Evolutionary conservation across 2,329 filamentous ascomycete species (phyloP), one percentile per base, ranked within the genome.

Genomic region (Pestalotiopsis sp.): DNA sequence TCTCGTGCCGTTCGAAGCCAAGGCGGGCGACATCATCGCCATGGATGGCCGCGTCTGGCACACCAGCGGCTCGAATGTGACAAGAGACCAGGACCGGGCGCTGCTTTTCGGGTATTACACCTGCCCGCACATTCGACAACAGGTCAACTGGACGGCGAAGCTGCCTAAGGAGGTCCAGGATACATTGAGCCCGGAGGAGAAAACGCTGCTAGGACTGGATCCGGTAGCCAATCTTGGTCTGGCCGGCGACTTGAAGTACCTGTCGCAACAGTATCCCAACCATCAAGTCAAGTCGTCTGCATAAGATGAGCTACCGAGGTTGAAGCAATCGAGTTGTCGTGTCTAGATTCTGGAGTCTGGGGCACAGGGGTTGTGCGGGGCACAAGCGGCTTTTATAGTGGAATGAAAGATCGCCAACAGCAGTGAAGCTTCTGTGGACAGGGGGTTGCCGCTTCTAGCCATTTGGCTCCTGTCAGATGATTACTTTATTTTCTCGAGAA

Each of bases 1-100:
- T 14, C 72, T 78, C 6, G 66, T 71, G 9, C 76, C 77, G 1
- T 77, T 78, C 22, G 75, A 78, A 65, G 77, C 71, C 7, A 75
- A 75, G 60, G 75, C 75, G 3, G 77, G 77, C 3, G 73, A 74
- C 56, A 74, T 78, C 10, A 68, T 79, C 52, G 69, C 77, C 44
- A 77, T 79, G 75, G 75, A 78, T 30, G 77, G 77, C 0, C 69
- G 74, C 1, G 70, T 79, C 1, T 79, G 77, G 77, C 77, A 79
- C 44, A 79, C 77, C 2, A 72, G 68, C 9, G 77, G 77, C n/a
- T 64, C 67, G 40, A 79, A 79, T 59, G 71, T 76, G 20, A 78
- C 77, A 0, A 67, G 72, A 60, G 74, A 76, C 40, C 64, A 75
- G 66, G 76, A 79, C 35, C 70, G 77, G 1, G 77, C 76, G 24